Evolutionary conservation across 441 rosid species (phyloP), one percentile per base, ranked within the genome.

Genomic region (Syzygium syzygioides): DNA sequence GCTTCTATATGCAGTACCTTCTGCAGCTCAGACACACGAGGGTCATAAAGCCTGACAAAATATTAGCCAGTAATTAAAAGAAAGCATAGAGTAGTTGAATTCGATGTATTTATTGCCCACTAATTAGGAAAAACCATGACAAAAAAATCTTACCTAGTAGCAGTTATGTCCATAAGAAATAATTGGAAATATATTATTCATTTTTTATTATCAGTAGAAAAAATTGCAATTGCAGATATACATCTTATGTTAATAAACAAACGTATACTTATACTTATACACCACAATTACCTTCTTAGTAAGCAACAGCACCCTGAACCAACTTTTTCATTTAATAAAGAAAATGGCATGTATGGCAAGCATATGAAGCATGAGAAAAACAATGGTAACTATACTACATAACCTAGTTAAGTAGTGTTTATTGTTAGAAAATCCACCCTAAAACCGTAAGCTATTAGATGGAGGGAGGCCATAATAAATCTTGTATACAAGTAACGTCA

Each of bases 1-100:
- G 91, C 95, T 91, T 95, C 96, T 92, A 90, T 91, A 87, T 96
- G 96, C 84, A 98, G 98, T 93, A 97, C 80, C 90, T 93, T 94
- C 52, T 88, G 93, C 86, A 96, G 94, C 91, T 92, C 96, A 93
- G 95, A 95, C 89, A 96, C 91, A 54, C 98, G 98, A 91, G 99
- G 99, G 94, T 98, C 99, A 87, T 98, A 98, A 85, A 98, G 97
- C 95, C 99, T 98, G 98, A 79, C 91, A 93, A 93, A 90, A 88
- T 55, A 54, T 91, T 80, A 28, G 87, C 32, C 87, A 86, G 64
- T 76, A 86, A 86, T 64, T 85, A 88, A 87, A 83, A 34, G 23
- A 86, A 55, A 66, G 80, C 87, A 85, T n/a, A 30, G 55, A 86
- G 62, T 87, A 53, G 30, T 87, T 60, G 64, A 64, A n/a, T 56